These are phyloP conservation scores for Gynochthodes officinalis DNA, from an alignment of 257 asterid species.

Conservation along the genomic window DNA sequence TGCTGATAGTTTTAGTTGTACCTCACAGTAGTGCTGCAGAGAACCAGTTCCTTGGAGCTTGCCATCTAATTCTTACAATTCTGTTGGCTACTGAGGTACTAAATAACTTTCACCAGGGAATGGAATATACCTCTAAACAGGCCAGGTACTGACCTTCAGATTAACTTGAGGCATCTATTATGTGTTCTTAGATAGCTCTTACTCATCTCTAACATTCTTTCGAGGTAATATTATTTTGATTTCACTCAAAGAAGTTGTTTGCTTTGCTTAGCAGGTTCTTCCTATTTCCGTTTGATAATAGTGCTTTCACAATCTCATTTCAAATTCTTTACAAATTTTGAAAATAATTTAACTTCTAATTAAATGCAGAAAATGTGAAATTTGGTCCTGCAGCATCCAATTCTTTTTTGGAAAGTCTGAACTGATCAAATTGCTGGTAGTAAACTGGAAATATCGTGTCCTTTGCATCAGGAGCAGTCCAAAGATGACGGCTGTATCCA, in stretches of 20 bases:
- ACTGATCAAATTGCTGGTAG: background rate
- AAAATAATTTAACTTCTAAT: background rate
- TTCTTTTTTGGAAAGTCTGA: background rate
- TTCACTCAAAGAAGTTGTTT: background rate
- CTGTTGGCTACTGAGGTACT: background rate
- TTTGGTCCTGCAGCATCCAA: background rate
- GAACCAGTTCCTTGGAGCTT: background rate
- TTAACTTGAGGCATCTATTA: background rate
- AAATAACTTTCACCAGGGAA: background rate
- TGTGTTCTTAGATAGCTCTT: background rate
- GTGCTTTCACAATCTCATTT: background rate
- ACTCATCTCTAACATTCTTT: background rate
- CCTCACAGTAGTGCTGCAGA: background rate
- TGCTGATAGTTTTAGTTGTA: background rate
- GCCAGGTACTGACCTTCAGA: conserved; percentile 1
- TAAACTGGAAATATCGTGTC: background rate
- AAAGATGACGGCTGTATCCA: background rate
- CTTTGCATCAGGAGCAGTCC: background rate
- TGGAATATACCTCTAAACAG: background rate
- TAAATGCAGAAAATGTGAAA: background rate
- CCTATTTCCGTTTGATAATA: background rate
- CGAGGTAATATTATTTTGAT: background rate
- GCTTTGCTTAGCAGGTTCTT: background rate
- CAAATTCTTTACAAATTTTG: background rate
- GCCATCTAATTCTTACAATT: background rate